phyloP scores from a whole-genome alignment of 2,329 filamentous ascomycete species.

The Fusarium penzigii region DNA sequence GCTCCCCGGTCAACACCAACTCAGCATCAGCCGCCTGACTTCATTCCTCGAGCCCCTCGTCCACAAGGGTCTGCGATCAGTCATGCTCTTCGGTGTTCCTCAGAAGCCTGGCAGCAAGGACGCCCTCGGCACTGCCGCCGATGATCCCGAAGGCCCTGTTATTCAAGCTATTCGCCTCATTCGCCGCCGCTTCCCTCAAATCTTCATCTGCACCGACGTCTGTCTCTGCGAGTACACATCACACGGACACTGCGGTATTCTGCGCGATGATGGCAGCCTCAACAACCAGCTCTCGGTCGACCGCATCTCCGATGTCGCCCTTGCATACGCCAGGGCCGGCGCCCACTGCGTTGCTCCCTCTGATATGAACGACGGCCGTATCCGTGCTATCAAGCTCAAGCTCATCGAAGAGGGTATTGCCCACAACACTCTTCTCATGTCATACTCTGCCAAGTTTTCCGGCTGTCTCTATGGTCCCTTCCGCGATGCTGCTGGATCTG shows the following conservation, averaged over 20 bases:
- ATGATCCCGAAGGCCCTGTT: slow-evolving; percentile 90
- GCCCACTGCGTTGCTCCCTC: slow-evolving; percentile 96
- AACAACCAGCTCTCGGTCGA: slow-evolving; percentile 95
- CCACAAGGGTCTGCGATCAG: slow-evolving; percentile 84
- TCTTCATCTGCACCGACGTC: slow-evolving; percentile 91
- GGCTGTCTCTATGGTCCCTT: slow-evolving; percentile 97
- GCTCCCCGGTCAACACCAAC: slow-evolving; percentile 85
- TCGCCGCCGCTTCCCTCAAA: slow-evolving; percentile 79
- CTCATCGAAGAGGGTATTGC: slow-evolving; percentile 92
- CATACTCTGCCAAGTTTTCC: slow-evolving; percentile 96
- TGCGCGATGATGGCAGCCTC: slow-evolving; percentile 86
- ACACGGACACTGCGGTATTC: slow-evolving; percentile 95
- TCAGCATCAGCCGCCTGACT: slow-evolving; percentile 82
- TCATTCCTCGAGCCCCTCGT: slow-evolving; percentile 85
- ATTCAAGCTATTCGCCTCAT: slow-evolving; percentile 84
- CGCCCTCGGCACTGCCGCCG: slow-evolving; percentile 85
- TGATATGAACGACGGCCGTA: slow-evolving; percentile 98
- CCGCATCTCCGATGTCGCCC: slow-evolving; percentile 94
- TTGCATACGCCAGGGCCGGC: slow-evolving; percentile 92
- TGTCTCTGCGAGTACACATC: slow-evolving; percentile 99
- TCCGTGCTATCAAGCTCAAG: slow-evolving; percentile 97
- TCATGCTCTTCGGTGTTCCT: slow-evolving; percentile 95
- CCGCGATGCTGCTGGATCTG: slow-evolving; percentile 90
- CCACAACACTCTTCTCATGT: slow-evolving; percentile 92
- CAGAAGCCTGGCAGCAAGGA: slow-evolving; percentile 81